Percentiles rank a stretch among this genome's conserved stretches.
These are phyloP conservation scores for Mycena capillaripes DNA, from an alignment of 768 basidiomycete genomes.

Conservation along the genomic window DNA sequence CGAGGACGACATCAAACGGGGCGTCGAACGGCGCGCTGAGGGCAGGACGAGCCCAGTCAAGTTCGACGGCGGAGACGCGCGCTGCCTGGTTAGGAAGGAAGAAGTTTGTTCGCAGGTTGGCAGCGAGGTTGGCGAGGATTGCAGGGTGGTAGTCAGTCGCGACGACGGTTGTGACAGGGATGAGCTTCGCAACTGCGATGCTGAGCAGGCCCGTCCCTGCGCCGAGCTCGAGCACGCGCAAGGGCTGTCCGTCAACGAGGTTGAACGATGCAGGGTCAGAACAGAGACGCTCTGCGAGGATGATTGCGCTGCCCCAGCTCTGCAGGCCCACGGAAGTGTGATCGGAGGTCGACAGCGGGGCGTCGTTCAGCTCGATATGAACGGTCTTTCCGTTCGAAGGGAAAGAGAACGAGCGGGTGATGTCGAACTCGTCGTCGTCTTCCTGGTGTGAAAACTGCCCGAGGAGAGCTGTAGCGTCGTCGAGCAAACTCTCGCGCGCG, in stretches of 20 bases:
- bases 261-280: slow-evolving; percentile 58
- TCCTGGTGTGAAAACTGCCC: slow-evolving; percentile 61
- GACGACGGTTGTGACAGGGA: slow-evolving; percentile 56
- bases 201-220: slow-evolving; percentile 90
- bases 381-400: slow-evolving; percentile 47
- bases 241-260: slow-evolving; percentile 39
- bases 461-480: slow-evolving; percentile 72
- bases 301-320: slow-evolving; percentile 86
- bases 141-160: slow-evolving; percentile 86
- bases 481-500: slow-evolving; percentile 60
- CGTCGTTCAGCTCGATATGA: slow-evolving; percentile 77
- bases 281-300: slow-evolving; percentile 77
- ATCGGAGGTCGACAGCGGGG: slow-evolving; percentile 71
- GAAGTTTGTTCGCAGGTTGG: slow-evolving; percentile 72
- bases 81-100: slow-evolving; percentile 34
- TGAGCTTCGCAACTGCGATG: slow-evolving; percentile 69
- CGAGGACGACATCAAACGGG: slow-evolving; percentile 80
- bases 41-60: slow-evolving; percentile 76
- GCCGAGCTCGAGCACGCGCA: slow-evolving; percentile 83
- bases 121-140: slow-evolving; percentile 77
- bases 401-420: slow-evolving; percentile 71
- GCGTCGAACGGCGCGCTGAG: slow-evolving; percentile 40
- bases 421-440: slow-evolving; percentile 54
- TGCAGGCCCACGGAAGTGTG: slow-evolving; percentile 88
- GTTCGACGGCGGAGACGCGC: slow-evolving; percentile 58